Base-by-base conservation (phyloP, 495 filamentous ascomycete genomes). In the Thermothielavioides terrestris region DNA sequence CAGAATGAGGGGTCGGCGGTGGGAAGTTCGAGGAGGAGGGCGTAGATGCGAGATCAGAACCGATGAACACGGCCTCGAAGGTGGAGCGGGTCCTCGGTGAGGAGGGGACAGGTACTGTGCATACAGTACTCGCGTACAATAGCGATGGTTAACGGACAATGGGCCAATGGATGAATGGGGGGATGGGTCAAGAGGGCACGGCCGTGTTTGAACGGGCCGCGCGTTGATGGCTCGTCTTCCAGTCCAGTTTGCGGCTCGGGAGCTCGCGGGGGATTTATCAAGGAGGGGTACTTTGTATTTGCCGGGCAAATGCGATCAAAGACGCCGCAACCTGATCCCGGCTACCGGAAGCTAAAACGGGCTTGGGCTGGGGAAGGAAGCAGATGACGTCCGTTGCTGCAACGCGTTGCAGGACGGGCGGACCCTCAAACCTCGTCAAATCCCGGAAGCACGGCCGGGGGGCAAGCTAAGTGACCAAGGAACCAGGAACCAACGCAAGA, bases 361-460 rank as follows among this genome's bases (percentile, higher is more conserved):
- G 46, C 26, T 10, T 25, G 41, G 36, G 17, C 18, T 28, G n/a
- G 42, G 40, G 42, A 30, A 42, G 28, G 40, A 27, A 20, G 44
- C 26, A 27, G 35, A 50, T 51, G 53, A 55, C 53, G 53, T 55
- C 51, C 15, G n/a, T n/a, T n/a, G n/a, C n/a, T n/a, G n/a, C n/a
- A n/a, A n/a, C n/a, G 40, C 28, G 42, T 9, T 46, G 46, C 46
- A 50, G 46, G 44, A 49, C 26, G 23, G 18, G 42, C 46, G 35
- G 25, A 31, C 26, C 46, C 46, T 40, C 12, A 30, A 49, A 40
- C 32, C 11, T 40, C 46, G 25, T 17, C 36, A 49, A 40, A 40
- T 49, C 12, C 46, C 46, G 46, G 46, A 39, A 40, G 10, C 5
- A 5, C 10, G 27, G 6, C 6, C 9, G n/a, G 10, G 10, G 30